Evolutionary conservation across 345 rosid genomes (phyloP).

Genomic region (Physaria fendleri): DNA sequence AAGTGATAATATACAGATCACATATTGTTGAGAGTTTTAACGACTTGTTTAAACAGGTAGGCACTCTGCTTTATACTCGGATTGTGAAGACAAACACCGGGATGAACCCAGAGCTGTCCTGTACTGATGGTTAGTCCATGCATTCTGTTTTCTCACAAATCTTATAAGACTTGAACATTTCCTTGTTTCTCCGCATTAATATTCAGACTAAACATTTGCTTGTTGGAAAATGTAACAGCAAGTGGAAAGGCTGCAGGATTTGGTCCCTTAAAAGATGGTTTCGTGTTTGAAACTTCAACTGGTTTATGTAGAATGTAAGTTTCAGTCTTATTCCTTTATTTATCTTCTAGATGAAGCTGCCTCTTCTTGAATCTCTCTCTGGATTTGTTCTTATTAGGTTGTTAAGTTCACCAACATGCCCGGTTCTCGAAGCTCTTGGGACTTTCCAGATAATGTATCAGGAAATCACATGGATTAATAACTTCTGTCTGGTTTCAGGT

Average conservation of each 20-base stretch:
- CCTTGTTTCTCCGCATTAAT: background rate
- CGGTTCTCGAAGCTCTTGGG: background rate
- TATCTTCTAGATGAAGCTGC: background rate
- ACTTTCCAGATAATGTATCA: background rate
- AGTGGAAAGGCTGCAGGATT: background rate
- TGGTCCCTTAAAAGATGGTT: constrained; percentile 2
- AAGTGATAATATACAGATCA: background rate
- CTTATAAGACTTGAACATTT: background rate
- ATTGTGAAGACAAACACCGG: constrained; percentile 9
- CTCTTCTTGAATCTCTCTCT: background rate
- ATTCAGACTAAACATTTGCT: background rate
- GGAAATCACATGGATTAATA: background rate
- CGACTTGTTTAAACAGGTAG: background rate
- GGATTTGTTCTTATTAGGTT: background rate
- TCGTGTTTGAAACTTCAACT: constrained; percentile 9
- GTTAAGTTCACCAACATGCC: constrained; percentile 11
- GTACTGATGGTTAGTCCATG: background rate
- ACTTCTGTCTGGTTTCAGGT: background rate
- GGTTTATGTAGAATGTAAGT: constrained; percentile 2
- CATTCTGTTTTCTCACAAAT: background rate
- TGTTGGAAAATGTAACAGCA: background rate
- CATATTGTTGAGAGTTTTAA: background rate
- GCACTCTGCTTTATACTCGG: background rate
- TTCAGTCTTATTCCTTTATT: background rate
- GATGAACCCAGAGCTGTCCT: constrained; percentile 1